Evolutionary conservation across 2,329 filamentous ascomycete genomes (phyloP).

Genomic region (Chaetothyriales sp.): DNA sequence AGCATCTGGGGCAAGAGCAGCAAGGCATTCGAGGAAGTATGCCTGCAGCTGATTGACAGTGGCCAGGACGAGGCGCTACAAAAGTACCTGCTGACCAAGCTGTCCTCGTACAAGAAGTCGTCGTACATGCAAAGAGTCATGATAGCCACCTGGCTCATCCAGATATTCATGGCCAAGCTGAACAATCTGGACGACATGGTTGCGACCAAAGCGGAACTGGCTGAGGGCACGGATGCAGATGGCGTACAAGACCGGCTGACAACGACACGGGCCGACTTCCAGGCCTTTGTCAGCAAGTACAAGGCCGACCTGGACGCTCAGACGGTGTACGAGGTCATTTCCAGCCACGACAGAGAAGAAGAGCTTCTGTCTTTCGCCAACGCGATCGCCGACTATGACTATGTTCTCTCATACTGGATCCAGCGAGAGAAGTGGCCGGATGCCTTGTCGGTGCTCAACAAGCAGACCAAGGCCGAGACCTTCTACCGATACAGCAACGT

Average conservation of each 20-base stretch:
- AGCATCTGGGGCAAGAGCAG: conserved; percentile 86
- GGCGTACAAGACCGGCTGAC: conserved; percentile 60
- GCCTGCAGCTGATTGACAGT: conserved; percentile 76
- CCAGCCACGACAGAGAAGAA: conserved; percentile 84
- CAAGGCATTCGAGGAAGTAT: conserved; percentile 93
- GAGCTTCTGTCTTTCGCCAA: conserved; percentile 86
- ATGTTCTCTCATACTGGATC: conserved; percentile 92
- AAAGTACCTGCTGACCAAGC: conserved; percentile 74
- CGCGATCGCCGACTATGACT: conserved; percentile 79
- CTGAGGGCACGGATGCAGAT: conserved; percentile 53
- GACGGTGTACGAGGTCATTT: conserved; percentile 90
- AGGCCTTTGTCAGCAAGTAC: conserved; percentile 73
- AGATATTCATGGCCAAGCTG: conserved; percentile 93
- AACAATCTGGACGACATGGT: conserved; percentile 91
- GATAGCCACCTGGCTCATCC: conserved; percentile 87
- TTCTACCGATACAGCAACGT: conserved; percentile 96
- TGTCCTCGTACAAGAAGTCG: conserved; percentile 66
- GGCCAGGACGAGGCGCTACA: conserved; percentile 79
- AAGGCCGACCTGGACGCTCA: conserved; percentile 77
- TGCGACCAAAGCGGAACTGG: conserved; percentile 69
- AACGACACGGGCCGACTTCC: conserved; percentile 60
- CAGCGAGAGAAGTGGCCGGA: conserved; percentile 86
- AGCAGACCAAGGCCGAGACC: conserved; percentile 78
- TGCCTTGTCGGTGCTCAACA: conserved; percentile 74
- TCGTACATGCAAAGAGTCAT: conserved; percentile 85